These are phyloP conservation scores for Hirschioporus abietinus DNA, from an alignment of 768 basidiomycete genomes.

Conservation along the genomic window DNA sequence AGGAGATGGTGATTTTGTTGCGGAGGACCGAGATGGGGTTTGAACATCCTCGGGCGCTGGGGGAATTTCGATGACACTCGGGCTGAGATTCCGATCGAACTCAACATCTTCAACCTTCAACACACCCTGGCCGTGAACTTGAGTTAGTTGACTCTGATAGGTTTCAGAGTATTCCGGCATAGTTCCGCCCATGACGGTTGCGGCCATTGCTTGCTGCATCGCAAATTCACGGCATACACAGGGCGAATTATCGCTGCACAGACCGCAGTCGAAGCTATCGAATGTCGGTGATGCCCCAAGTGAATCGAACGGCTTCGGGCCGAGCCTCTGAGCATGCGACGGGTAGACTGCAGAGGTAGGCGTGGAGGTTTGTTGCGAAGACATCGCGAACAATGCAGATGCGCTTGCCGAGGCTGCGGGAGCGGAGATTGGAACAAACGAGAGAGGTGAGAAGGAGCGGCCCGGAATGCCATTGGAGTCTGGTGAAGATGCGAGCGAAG, in stretches of 20 bases:
- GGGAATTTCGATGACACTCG: conserved; percentile 1
- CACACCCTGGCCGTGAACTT: neutral
- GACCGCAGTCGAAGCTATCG: conserved; percentile 60
- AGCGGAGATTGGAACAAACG: conserved; percentile 17
- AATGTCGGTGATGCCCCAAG: conserved; percentile 22
- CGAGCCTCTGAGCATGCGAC: neutral
- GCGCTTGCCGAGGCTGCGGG: neutral
- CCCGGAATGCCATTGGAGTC: conserved; percentile 31
- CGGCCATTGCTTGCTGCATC: conserved; percentile 34
- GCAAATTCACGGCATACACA: conserved; percentile 77
- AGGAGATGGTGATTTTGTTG: conserved; percentile 8
- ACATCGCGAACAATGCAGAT: neutral
- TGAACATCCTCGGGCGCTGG: neutral
- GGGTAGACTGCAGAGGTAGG: conserved; percentile 2
- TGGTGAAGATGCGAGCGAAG: conserved; percentile 49
- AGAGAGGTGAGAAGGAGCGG: conserved; percentile 23
- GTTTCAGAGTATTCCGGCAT: neutral
- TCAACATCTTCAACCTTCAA: conserved; percentile 24
- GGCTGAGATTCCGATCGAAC: neutral
- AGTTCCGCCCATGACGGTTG: conserved; percentile 3
- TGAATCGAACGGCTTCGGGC: neutral
- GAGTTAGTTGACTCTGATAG: neutral
- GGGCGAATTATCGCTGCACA: conserved; percentile 63
- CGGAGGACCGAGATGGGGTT: neutral
- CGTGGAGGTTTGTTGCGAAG: conserved; percentile 9